Evolutionary conservation across 2,329 filamentous ascomycete species (phyloP), one percentile per base, ranked within the genome.

Genomic region (Diaporthe sp.): DNA sequence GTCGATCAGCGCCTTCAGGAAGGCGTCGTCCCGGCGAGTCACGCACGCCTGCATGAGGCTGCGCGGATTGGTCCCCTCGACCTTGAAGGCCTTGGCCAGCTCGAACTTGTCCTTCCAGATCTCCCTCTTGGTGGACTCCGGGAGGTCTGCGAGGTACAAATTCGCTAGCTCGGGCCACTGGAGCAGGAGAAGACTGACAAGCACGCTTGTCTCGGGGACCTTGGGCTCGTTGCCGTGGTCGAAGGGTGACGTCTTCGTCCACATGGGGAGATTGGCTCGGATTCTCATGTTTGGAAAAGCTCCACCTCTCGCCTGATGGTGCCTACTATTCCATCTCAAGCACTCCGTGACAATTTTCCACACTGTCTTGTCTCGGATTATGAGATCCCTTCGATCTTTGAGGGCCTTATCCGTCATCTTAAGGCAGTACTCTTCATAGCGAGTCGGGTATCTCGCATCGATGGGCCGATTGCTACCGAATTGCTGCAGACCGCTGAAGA

Each of bases 391-490:
- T 3, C 67, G 73, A 1, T 58, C 31, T 7, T 19, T 25, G 6
- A 75, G 73, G 2, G 73, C 73, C 13, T 57, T 70, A 1, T 74
- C 65, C 2, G 73, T 71, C 65, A 71, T 70, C 28, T 46, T 44
- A 2, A 74, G 28, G 46, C 73, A 74, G 37, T 74, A 74, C 8
- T 74, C 73, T 3, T 75, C 67, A 19, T 57, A 75, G 5, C 67
- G 44, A 5, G 19, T 67, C 1, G 73, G 73, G 0, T 13, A 39
- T 28, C 10, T 61, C 22, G 6, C 28, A 1, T 25, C 25, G 25
- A 25, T 25, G 25, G 25, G 25, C 1, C 42, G 42, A 1, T 22
- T 5, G 3, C 12, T 17, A 2, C 46, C 31, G 17, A 53, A 75
- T 1, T 72, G 46, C 13, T n/a, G 67, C 15, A 75, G 22, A 9